Conservation (phyloP, 805 yeast genomes). For the Kazachstania kunashirensis region DNA sequence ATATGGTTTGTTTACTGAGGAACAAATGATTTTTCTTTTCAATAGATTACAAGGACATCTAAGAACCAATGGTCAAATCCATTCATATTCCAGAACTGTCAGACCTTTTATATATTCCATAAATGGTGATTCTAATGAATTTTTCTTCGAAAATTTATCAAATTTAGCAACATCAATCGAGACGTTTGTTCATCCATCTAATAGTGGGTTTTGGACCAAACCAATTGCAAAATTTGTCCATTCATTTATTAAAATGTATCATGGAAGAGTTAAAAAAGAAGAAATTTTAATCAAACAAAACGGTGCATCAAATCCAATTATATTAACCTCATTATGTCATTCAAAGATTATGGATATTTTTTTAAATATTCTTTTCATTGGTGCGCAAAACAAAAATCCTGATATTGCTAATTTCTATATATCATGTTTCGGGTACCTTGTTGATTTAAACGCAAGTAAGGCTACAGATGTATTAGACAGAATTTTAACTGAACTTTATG, state of each 20-base stretch:
- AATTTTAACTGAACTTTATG: slow-evolving; percentile 64
- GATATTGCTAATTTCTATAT: slow-evolving; percentile 51
- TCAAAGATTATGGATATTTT: slow-evolving; percentile 34
- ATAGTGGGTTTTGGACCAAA: slow-evolving; percentile 73
- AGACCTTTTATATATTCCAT: slow-evolving; percentile 45
- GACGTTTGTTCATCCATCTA: slow-evolving; percentile 87
- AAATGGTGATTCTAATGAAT: slow-evolving; percentile 39
- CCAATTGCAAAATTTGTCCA: slow-evolving; percentile 57
- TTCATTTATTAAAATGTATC: slow-evolving; percentile 50
- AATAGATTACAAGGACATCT: slow-evolving; percentile 42
- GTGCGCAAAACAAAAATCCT: slow-evolving; percentile 66
- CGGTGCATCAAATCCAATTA: slow-evolving; percentile 11
- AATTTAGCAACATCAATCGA: slow-evolving; percentile 55
- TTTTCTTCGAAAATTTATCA: slow-evolving; percentile 41
- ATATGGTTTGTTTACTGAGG: slow-evolving; percentile 55
- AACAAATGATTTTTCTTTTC: slow-evolving; percentile 51
- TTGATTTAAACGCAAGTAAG: slow-evolving; percentile 47
- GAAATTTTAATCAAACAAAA: slow-evolving; percentile 28
- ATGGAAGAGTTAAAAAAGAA: slow-evolving; percentile 48
- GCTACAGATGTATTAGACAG: slow-evolving; percentile 39
- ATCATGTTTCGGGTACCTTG: slow-evolving; percentile 50
- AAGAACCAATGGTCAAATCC: slow-evolving; percentile 31
- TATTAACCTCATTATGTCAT: slow-evolving; percentile 30
- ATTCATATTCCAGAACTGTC: slow-evolving; percentile 43
- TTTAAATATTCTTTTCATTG: slow-evolving; percentile 45